Base-by-base conservation (phyloP, 2,329 filamentous ascomycete genomes). In the Fusarium longipes region DNA sequence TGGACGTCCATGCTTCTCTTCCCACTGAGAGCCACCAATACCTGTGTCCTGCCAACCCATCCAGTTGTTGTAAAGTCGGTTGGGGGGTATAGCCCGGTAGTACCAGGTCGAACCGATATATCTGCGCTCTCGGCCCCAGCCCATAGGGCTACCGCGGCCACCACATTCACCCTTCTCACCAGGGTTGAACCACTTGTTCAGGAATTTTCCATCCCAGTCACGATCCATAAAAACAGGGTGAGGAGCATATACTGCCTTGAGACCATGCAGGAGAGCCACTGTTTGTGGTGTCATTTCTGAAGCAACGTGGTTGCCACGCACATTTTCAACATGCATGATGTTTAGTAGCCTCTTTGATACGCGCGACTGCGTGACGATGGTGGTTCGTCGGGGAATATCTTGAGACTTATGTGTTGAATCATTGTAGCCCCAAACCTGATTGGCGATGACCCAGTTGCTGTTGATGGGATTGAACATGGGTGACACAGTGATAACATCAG, bases 191-290 rank as follows among this genome's bases (percentile, higher is more conserved):
- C 84, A 89, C 63, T 81, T 82, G 29, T 82, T 82, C 27, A 89
- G 75, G 60, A 83, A 83, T 29, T 80, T 77, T 3, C 84, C 81
- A 29, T 80, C 79, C 91, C 91, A 93, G 48, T 90, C 86, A 63
- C 91, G 87, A 77, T 95, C 91, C 73, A 93, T 92, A 77, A 89
- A 94, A 44, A 94, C 87, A 2, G 92, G 91, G 77, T 94, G 91
- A 12, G 92, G 92, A 12, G 88, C 91, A 73, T 90, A 92, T 6
- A 93, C 89, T 6, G 90, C 88, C 79, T 95, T 95, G 47, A 94
- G 82, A 8, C 92, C 91, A 75, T 96, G 91, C 65, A 93, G 86
- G 18, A 95, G 83, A 0, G 91, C 88, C 25, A 90, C 86, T 0
- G 90, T 90, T 55, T 91, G 89, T 1, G 91, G 88, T 62, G 89